These are phyloP conservation scores for Sporothrix schenckii DNA, from an alignment of 2,329 filamentous ascomycete genomes.

Conservation along the genomic window DNA sequence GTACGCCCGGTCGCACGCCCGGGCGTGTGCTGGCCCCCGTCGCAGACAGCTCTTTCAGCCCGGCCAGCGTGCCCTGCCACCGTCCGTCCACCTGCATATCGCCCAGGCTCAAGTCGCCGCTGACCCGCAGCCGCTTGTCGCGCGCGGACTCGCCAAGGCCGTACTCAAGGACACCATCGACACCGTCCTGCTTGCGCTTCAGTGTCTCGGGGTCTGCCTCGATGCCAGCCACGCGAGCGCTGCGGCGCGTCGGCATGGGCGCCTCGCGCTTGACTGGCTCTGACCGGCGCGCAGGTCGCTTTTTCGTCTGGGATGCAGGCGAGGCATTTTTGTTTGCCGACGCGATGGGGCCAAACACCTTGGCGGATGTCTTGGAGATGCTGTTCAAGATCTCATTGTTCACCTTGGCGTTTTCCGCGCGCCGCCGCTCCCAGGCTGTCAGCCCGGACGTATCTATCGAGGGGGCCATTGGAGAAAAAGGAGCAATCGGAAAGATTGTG, in stretches of 20 bases:
- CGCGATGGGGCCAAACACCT: conserved; percentile 41
- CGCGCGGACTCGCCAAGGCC: conserved; percentile 42
- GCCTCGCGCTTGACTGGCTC: conserved; percentile 46
- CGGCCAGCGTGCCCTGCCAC: conserved; percentile 59
- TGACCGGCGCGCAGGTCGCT: conserved; percentile 41
- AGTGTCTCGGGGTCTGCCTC: conserved; percentile 52
- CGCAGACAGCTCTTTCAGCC: conserved; percentile 48
- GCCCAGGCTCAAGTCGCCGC: conserved; percentile 67
- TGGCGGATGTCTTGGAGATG: conserved; percentile 65
- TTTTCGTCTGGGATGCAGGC: conserved; percentile 46
- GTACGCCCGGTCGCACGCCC: conserved; percentile 71
- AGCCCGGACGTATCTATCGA: conserved; percentile 49
- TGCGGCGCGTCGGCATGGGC: conserved; percentile 57
- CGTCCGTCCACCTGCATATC: conserved; percentile 81
- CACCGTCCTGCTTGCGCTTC: conserved; percentile 57
- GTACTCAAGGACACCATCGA: conserved; percentile 42
- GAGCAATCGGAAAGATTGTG: neutral
- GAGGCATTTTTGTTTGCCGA: conserved; percentile 52
- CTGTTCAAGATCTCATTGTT: conserved; percentile 81
- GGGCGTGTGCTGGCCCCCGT: conserved; percentile 48
- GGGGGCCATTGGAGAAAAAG: conserved; percentile 24
- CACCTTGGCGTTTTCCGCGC: conserved; percentile 82
- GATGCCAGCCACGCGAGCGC: conserved; percentile 60
- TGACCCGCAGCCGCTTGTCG: conserved; percentile 61
- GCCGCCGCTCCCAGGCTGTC: conserved; percentile 83